These are phyloP conservation scores for Lepidium campestre DNA, from an alignment of 441 rosid genomes.

Conservation along the genomic window DNA sequence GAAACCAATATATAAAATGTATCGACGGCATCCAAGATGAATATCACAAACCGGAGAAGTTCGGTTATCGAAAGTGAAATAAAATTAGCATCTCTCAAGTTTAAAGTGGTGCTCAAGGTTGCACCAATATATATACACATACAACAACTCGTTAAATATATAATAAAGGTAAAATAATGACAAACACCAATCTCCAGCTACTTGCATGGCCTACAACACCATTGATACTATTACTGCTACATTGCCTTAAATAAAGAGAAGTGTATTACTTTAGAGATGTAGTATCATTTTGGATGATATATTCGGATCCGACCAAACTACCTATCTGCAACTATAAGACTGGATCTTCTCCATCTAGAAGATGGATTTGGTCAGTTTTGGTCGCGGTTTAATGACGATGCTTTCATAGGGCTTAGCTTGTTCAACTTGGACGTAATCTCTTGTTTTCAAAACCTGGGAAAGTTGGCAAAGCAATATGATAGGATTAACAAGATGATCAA, in stretches of 20 bases:
- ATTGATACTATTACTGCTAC: conserved; percentile 20
- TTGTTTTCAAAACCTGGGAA: conserved; percentile 84
- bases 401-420: conserved; percentile 67
- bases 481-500: neutral
- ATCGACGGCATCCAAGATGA: neutral
- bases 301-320: conserved; percentile 22
- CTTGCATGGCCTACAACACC: conserved; percentile 22
- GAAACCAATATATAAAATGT: too few species aligned
- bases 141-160: conserved; percentile 23
- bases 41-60: neutral
- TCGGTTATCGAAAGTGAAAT: neutral
- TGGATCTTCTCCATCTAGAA: conserved; percentile 36
- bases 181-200: conserved; percentile 18
- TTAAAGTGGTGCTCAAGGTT: conserved; percentile 20
- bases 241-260: neutral
- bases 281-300: conserved; percentile 24
- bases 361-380: conserved; percentile 76
- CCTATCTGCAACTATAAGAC: conserved; percentile 31
- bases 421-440: conserved; percentile 86
- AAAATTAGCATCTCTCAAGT: conserved; percentile 23
- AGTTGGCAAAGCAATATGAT: neutral
- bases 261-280: conserved; percentile 1
- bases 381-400: conserved; percentile 62
- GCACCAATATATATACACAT: conserved; percentile 26
- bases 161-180: conserved; percentile 4